Evolutionary conservation across 2,329 filamentous ascomycete genomes (phyloP).

Genomic region (Arthrobotrys entomopaga): DNA sequence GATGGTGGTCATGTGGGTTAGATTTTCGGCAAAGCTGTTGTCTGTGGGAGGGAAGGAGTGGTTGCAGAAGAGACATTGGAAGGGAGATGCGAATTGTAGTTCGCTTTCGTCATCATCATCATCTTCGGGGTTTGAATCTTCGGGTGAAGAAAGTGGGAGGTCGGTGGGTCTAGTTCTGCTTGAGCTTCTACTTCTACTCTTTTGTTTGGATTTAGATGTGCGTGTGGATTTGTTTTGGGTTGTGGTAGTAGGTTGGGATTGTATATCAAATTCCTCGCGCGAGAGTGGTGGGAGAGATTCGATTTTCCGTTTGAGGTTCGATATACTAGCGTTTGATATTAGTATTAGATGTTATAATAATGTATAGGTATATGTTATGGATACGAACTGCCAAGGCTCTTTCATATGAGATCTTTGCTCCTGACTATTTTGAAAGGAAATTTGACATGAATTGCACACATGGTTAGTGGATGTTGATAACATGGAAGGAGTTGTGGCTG

Average conservation of each 20-base stretch:
- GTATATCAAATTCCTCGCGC: slow-evolving; percentile 36
- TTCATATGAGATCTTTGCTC: slow-evolving; percentile 59
- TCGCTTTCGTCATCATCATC: slow-evolving; percentile 9
- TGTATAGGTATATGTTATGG: neutral
- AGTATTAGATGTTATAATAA: neutral
- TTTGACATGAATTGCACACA: slow-evolving; percentile 55
- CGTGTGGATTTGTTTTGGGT: slow-evolving; percentile 1
- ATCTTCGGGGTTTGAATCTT: slow-evolving; percentile 22
- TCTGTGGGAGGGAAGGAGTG: slow-evolving; percentile 23
- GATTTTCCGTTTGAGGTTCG: slow-evolving; percentile 56
- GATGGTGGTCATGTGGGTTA: slow-evolving; percentile 59
- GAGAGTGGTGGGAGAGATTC: slow-evolving; percentile 55
- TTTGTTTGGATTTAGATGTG: neutral
- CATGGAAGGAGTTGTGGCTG: slow-evolving; percentile 11
- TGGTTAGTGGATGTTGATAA: slow-evolving; percentile 20
- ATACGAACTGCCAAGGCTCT: slow-evolving; percentile 59
- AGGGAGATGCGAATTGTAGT: slow-evolving; percentile 45
- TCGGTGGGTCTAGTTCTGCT: slow-evolving; percentile 11
- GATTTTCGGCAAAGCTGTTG: slow-evolving; percentile 54
- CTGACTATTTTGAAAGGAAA: slow-evolving; percentile 56
- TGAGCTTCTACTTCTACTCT: slow-evolving; percentile 13
- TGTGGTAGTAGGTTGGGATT: neutral
- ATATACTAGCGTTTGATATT: slow-evolving; percentile 41
- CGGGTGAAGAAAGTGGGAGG: neutral
- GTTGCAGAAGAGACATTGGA: slow-evolving; percentile 61